Evolutionary conservation across 208 protist species (phyloP), one percentile per base, ranked within the genome.

Genomic region (Acanthamoeba culbertsoni): DNA sequence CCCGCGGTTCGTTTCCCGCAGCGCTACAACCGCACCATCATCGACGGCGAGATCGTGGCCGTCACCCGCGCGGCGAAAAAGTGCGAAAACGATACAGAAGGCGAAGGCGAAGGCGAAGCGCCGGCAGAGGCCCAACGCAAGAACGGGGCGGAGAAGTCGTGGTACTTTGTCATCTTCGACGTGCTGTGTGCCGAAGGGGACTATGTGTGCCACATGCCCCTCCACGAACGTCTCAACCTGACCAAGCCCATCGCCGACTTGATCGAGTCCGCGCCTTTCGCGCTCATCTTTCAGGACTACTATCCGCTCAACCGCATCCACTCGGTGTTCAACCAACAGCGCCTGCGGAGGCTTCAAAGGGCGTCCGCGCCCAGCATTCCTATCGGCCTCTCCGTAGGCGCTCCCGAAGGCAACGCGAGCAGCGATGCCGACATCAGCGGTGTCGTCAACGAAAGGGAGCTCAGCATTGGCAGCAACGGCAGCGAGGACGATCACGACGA

Each of bases 101-200:
- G 33, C 57, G 57, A 63, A 2, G 33, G 4, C 57, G 57, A 63
- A 63, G 33, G 4, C 57, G 57, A 63, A 63, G 23, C n/a, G n/a
- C n/a, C n/a, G n/a, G n/a, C n/a, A n/a, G n/a, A n/a, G n/a, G n/a
- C n/a, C n/a, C n/a, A n/a, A n/a, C n/a, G 23, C 57, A 28, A 63
- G 33, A 63, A 28, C 57, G 57, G 33, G 4, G 57, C 57, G 59
- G 40, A 26, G 31, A 37, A 33, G 42, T 28, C 3, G 68, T 79
- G 68, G 35, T 79, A 79, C 20, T 79, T 79, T 20, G 71, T 82
- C 20, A 82, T 82, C 71, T 82, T 82, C 35, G 71, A 82, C 71
- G 71, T 82, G 71, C 4, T 82, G 43, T 82, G 71, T 26, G 71
- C 71, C 45, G 71, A 82, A 43, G 71, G 71, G 28, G 71, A 82